Conservation (phyloP, 805 yeast species). For the Candida pseudoglaebosa region DNA sequence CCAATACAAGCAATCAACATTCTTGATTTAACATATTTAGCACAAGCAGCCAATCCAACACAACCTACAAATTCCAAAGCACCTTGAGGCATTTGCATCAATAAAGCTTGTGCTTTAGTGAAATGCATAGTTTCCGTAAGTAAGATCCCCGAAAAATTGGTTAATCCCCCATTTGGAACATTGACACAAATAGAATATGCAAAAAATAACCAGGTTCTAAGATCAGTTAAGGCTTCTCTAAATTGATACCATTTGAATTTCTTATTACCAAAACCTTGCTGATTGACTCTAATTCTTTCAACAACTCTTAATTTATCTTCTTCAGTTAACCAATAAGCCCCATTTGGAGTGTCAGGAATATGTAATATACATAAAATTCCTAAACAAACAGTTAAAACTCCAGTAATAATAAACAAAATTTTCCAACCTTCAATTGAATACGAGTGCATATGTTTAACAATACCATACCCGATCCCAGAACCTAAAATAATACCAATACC, state of each 20-base stretch:
- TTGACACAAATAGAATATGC: conserved; percentile 21
- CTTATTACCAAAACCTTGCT: conserved; percentile 42
- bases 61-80: conserved; percentile 43
- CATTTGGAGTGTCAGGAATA: conserved; percentile 34
- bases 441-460: conserved; percentile 31
- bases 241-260: conserved; percentile 35
- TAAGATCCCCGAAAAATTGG: conserved; percentile 32
- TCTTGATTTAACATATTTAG: conserved; percentile 23
- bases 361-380: conserved; percentile 46
- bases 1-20: conserved; percentile 23
- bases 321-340: conserved; percentile 36
- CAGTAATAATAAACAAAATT: conserved; percentile 54
- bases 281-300: conserved; percentile 26
- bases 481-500: conserved; percentile 40
- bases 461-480: conserved; percentile 51
- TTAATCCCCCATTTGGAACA: conserved; percentile 36
- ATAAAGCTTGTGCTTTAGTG: conserved; percentile 29
- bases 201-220: conserved; percentile 33
- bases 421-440: conserved; percentile 56
- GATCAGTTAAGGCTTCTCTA: conserved; percentile 31
- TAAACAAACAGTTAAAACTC: conserved; percentile 50
- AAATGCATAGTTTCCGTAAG: conserved; percentile 23
- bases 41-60: conserved; percentile 23
- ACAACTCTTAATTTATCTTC: conserved; percentile 32
- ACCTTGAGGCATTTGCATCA: conserved; percentile 46